phyloP scores from a whole-genome alignment of 176 grass and related monocot species.

The Aegilops bicornis region DNA sequence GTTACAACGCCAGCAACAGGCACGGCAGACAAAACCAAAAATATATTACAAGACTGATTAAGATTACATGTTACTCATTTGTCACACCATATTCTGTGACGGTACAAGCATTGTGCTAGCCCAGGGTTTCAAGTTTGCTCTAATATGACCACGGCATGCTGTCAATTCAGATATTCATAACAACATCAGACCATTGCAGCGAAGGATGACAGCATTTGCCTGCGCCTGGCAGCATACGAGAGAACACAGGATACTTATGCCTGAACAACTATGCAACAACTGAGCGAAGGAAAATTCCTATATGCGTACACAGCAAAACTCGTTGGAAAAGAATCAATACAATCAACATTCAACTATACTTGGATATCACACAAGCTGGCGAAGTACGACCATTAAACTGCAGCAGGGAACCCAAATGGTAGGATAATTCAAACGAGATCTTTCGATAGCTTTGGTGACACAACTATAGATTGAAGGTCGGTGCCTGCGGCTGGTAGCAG shows the following conservation, averaged over 20 bases:
- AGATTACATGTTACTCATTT: not conserved
- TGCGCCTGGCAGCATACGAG: not conserved
- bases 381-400: not conserved
- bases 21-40: too few relatives aligned
- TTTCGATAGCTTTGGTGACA: slow-evolving; percentile 48
- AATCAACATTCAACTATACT: slow-evolving; percentile 18
- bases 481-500: slow-evolving; percentile 25
- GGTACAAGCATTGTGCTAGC: not conserved
- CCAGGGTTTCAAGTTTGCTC: not conserved
- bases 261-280: not conserved
- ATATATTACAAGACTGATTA: too few relatives aligned
- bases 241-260: not conserved
- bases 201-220: not conserved
- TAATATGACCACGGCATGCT: not conserved
- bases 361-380: not conserved
- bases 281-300: not conserved
- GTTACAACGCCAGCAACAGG: too few relatives aligned
- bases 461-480: slow-evolving; percentile 49
- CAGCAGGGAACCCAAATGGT: not conserved
- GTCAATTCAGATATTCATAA: not conserved
- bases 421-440: slow-evolving; percentile 37
- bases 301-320: not conserved
- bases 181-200: not conserved
- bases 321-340: slow-evolving; percentile 30
- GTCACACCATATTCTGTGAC: not conserved